These are phyloP conservation scores for Cucumis melo DNA, from an alignment of 306 rosid genomes.

Conservation along the genomic window DNA sequence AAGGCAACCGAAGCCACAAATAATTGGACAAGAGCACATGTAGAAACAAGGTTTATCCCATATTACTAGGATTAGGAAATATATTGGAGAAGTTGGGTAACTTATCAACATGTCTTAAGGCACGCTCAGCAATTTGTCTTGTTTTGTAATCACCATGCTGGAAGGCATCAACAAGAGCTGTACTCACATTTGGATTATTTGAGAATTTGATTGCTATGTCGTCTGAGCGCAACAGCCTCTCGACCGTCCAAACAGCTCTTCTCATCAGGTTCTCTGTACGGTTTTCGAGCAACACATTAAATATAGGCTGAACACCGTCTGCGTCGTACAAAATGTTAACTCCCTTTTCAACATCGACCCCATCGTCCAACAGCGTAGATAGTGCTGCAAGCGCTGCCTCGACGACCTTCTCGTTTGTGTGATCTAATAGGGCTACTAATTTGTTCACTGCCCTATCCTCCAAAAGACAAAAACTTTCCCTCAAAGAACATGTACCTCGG, in stretches of 20 bases:
- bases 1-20: background rate
- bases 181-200: conserved; percentile 69
- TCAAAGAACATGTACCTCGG: conserved; percentile 65
- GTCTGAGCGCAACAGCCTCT: conserved; percentile 74
- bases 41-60: conserved; percentile 2
- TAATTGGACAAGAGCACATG: background rate
- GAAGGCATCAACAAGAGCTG: conserved; percentile 97
- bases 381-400: conserved; percentile 95
- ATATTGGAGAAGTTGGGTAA: conserved; percentile 96
- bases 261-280: conserved; percentile 69
- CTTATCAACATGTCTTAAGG: conserved; percentile 88
- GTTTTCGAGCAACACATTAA: conserved; percentile 74
- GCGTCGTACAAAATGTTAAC: conserved; percentile 55
- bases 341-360: conserved; percentile 72
- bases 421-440: conserved; percentile 83
- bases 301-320: conserved; percentile 66
- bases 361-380: conserved; percentile 77
- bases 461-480: conserved; percentile 66
- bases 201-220: conserved; percentile 71
- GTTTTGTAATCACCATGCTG: conserved; percentile 91
- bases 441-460: conserved; percentile 71
- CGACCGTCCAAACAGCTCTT: conserved; percentile 88
- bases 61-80: conserved; percentile 34
- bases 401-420: conserved; percentile 72
- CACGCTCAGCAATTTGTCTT: conserved; percentile 87